These are phyloP conservation scores for Leishmania martiniquensis DNA, from an alignment of 208 protist species.

Conservation along the genomic window DNA sequence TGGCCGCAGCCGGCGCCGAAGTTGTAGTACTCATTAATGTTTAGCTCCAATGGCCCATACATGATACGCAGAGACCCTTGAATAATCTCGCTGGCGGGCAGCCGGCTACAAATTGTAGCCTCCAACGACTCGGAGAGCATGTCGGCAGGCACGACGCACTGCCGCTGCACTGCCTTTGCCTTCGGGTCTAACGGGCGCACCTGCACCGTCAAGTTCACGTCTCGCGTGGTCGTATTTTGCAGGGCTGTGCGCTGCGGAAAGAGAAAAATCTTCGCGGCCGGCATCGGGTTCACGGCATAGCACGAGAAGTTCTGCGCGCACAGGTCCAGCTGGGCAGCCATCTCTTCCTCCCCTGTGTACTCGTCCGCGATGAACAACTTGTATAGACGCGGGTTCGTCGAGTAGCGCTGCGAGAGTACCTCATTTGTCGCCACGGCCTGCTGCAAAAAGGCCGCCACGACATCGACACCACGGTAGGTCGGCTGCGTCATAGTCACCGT, in stretches of 20 bases:
- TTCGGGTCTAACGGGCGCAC: constrained; percentile 61
- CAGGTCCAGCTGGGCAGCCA: constrained; percentile 76
- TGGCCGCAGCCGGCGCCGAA: constrained; percentile 83
- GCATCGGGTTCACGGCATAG: constrained; percentile 78
- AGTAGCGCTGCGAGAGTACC: constrained; percentile 57
- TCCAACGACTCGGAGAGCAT: constrained; percentile 83
- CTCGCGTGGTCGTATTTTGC: constrained; percentile 58
- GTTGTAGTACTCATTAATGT: constrained; percentile 88
- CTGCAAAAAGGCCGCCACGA: constrained; percentile 79
- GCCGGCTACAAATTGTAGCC: constrained; percentile 52
- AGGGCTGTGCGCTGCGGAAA: constrained; percentile 75
- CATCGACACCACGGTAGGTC: constrained; percentile 72
- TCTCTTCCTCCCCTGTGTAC: constrained; percentile 86
- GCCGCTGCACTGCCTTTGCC: constrained; percentile 57
- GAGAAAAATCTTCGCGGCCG: constrained; percentile 72
- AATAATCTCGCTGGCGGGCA: constrained; percentile 71
- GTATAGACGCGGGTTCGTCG: constrained; percentile 78
- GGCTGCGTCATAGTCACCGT: constrained; percentile 56
- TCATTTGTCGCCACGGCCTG: constrained; percentile 63
- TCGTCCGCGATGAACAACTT: constrained; percentile 91
- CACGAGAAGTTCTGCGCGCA: constrained; percentile 72
- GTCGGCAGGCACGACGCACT: constrained; percentile 75
- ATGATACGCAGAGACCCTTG: constrained; percentile 83
- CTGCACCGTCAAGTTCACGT: constrained; percentile 77
- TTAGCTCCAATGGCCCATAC: constrained; percentile 83